Percentiles rank a stretch among this genome's conserved stretches.
Conservation (phyloP, 805 yeast species). For the Pichia nanzhaoensis region DNA sequence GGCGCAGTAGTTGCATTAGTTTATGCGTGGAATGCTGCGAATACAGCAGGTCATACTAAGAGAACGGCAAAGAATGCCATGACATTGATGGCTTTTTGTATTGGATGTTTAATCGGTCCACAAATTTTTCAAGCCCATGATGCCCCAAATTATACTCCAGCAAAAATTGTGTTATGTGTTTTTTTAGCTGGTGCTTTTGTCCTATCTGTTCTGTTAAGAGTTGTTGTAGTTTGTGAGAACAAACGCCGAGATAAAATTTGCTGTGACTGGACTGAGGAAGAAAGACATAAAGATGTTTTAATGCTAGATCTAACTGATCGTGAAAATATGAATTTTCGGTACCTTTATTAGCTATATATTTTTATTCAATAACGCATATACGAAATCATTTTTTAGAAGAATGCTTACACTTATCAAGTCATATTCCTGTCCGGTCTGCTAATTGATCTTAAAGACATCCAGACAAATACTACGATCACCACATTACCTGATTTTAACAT, state of each 20-base stretch:
- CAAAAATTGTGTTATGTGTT: conserved; percentile 34
- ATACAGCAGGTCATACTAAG: conserved; percentile 46
- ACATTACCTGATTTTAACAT: too few relatives aligned
- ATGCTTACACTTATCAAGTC: too few relatives aligned
- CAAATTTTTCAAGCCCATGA: conserved; percentile 44
- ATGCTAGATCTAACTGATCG: background rate
- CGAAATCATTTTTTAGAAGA: too few relatives aligned
- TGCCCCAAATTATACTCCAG: conserved; percentile 39
- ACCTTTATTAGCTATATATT: background rate
- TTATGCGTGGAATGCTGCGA: conserved; percentile 28
- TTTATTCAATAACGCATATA: too few relatives aligned
- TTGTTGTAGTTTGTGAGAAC: conserved; percentile 3
- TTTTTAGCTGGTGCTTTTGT: conserved; percentile 1
- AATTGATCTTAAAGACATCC: too few relatives aligned
- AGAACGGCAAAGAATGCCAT: conserved; percentile 39
- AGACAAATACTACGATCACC: too few relatives aligned
- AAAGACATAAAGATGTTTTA: background rate
- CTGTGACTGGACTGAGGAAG: background rate
- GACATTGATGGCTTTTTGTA: conserved; percentile 38
- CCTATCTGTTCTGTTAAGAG: conserved; percentile 3
- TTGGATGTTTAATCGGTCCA: conserved; percentile 46
- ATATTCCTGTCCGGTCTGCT: too few relatives aligned
- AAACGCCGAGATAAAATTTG: conserved; percentile 4
- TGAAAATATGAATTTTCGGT: background rate
- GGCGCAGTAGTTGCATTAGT: conserved; percentile 18